These are phyloP conservation scores for Spiromastix sp. DNA, from an alignment of 2,329 filamentous ascomycete species.

Conservation along the genomic window DNA sequence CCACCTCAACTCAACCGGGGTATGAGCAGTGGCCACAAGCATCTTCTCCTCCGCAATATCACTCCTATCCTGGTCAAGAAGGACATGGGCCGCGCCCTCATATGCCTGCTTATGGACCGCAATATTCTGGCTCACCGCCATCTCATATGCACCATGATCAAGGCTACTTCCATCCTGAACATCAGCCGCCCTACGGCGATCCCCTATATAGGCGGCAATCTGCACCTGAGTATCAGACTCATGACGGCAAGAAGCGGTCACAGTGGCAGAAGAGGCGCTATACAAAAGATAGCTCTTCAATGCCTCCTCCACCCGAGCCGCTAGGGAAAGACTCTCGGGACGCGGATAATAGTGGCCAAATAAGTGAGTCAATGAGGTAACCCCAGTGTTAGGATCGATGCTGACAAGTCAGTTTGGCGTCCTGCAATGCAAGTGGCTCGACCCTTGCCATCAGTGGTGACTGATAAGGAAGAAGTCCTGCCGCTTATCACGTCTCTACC, in stretches of 20 bases:
- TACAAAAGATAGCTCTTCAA: slow-evolving; percentile 6
- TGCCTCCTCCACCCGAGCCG: slow-evolving; percentile 9
- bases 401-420: slow-evolving; percentile 13
- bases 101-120: slow-evolving; percentile 12
- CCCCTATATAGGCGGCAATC: slow-evolving; percentile 4
- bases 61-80: slow-evolving; percentile 16
- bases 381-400: slow-evolving; percentile 3
- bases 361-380: slow-evolving; percentile 9
- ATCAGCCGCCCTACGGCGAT: slow-evolving; percentile 2
- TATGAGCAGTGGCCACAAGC: slow-evolving; percentile 15
- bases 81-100: slow-evolving; percentile 13
- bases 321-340: slow-evolving; percentile 12
- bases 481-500: slow-evolving; percentile 12
- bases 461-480: slow-evolving; percentile 18
- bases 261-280: slow-evolving; percentile 7
- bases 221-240: slow-evolving; percentile 2
- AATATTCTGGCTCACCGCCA: slow-evolving; percentile 8
- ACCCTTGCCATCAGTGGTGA: slow-evolving; percentile 18
- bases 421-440: slow-evolving; percentile 15
- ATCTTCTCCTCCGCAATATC: slow-evolving; percentile 11
- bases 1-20: slow-evolving; percentile 11
- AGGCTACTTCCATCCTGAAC: slow-evolving; percentile 10
- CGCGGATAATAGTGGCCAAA: slow-evolving; percentile 10
- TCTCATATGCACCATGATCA: slow-evolving; percentile 7
- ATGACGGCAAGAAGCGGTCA: background rate